Base-by-base conservation (phyloP, 2,329 filamentous ascomycete genomes). In the Penicillium brevicompactum region DNA sequence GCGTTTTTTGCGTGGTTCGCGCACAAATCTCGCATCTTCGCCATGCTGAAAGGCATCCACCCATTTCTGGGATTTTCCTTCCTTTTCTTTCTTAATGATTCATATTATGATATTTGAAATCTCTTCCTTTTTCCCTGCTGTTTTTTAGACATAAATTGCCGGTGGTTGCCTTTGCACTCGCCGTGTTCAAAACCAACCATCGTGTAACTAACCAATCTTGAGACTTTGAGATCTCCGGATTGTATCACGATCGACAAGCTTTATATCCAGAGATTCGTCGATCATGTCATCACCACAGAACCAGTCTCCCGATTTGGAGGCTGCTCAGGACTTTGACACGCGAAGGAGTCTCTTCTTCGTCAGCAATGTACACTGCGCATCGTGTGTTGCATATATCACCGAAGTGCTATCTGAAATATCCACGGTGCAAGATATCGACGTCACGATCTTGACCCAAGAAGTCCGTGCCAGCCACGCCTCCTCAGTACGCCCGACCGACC, bases 341-440 rank as follows among this genome's bases (percentile, higher is more conserved):
- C 61, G 61, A 48, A 62, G 52, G 48, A 73, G 68, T 56, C 60
- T 72, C 21, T 73, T 80, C 30, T 74, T 79, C 53, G 76, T 79
- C 47, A 76, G 74, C 55, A 80, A 80, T 56, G 73, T 80, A 38
- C 78, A 80, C 62, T 80, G 78, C 61, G 67, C 77, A 14, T 80
- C 77, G 18, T 80, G 78, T 55, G 75, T 80, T 21, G 67, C 76
- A 44, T 76, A 78, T 60, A 73, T 78, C 45, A 72, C 72, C 32
- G 75, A 77, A 62, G 69, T 78, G n/a, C 66, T 80, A 1, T 70
- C 67, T 0, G 67, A 72, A 41, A 64, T 72, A 5, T 64, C 64
- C 13, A 67, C 74, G 4, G 68, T 78, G 44, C 58, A 58, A 10
- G 59, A 65, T 24, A 66, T 79, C 46, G 73, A 78, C 52, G 72